Evolutionary conservation across 805 yeast genomes (phyloP).

Genomic region (Candida lessepsii): DNA sequence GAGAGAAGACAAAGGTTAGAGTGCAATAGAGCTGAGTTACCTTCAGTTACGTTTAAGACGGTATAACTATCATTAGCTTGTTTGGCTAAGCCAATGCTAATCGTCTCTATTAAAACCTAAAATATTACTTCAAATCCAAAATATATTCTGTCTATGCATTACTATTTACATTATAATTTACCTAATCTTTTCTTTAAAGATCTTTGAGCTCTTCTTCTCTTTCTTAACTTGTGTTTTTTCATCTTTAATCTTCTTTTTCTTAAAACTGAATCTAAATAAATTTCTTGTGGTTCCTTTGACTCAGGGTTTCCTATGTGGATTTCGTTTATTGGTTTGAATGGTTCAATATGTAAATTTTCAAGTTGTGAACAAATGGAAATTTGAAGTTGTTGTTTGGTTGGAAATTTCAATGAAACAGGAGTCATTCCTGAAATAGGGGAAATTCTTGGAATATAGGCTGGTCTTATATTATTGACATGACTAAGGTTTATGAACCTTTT

Average conservation of each 20-base stretch:
- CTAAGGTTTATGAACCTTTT: background rate
- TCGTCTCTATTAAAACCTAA: too few relatives aligned
- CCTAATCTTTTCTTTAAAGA: conserved; percentile 73
- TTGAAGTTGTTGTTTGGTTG: background rate
- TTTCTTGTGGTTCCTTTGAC: background rate
- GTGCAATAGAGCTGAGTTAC: too few relatives aligned
- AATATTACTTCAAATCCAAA: background rate
- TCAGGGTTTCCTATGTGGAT: background rate
- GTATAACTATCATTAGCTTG: too few relatives aligned
- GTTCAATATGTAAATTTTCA: conserved; percentile 8
- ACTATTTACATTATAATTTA: conserved; percentile 26
- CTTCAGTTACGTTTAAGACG: too few relatives aligned
- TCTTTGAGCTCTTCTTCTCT: conserved; percentile 93
- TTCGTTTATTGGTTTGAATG: background rate
- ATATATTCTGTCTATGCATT: conserved; percentile 1
- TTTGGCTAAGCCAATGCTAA: too few relatives aligned
- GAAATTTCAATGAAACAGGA: background rate
- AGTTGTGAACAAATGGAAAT: background rate
- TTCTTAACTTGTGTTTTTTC: conserved; percentile 96
- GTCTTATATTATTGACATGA: background rate
- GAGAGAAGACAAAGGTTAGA: too few relatives aligned
- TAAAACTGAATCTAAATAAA: conserved; percentile 60
- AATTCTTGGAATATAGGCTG: background rate
- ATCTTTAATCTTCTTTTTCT: conserved; percentile 89
- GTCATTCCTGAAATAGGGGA: background rate